phyloP scores from a whole-genome alignment of 495 filamentous ascomycete genomes.

The Hypoxylon fuscum region DNA sequence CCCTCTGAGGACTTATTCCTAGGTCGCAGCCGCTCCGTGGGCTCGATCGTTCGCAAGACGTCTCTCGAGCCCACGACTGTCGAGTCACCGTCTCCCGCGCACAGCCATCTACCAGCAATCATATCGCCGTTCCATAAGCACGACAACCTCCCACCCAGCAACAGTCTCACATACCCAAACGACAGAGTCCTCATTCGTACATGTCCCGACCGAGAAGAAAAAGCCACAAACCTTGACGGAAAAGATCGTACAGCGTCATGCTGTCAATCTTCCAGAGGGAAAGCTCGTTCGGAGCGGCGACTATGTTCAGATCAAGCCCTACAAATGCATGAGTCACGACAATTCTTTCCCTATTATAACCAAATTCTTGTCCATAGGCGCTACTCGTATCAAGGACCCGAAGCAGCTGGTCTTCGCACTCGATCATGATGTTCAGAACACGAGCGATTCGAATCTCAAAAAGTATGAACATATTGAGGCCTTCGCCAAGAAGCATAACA shows the following conservation, averaged over 20 bases:
- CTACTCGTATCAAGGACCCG: constrained; percentile 74
- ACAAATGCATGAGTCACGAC: constrained; percentile 73
- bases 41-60: too few species aligned
- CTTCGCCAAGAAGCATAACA: constrained; percentile 82
- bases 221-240: too few species aligned
- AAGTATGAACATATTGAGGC: constrained; percentile 88
- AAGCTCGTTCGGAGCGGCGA: constrained; percentile 80
- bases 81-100: too few species aligned
- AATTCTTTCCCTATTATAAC: constrained; percentile 86
- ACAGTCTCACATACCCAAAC: too few species aligned
- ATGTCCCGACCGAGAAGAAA: too few species aligned
- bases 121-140: too few species aligned
- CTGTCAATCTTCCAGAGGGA: constrained; percentile 72
- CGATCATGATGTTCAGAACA: constrained; percentile 95
- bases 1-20: too few species aligned
- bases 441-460: constrained; percentile 42
- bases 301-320: constrained; percentile 88
- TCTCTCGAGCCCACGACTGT: too few species aligned
- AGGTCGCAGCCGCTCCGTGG: too few species aligned
- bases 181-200: too few species aligned
- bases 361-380: constrained; percentile 91
- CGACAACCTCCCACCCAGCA: too few species aligned
- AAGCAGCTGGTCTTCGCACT: constrained; percentile 86
- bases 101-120: too few species aligned
- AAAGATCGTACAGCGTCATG: constrained; percentile 87